A percentile compares a stretch with the other conserved stretches of the same genome.
Evolutionary conservation across 2,329 filamentous ascomycete genomes (phyloP).

Genomic region (Monosporascus sp.): DNA sequence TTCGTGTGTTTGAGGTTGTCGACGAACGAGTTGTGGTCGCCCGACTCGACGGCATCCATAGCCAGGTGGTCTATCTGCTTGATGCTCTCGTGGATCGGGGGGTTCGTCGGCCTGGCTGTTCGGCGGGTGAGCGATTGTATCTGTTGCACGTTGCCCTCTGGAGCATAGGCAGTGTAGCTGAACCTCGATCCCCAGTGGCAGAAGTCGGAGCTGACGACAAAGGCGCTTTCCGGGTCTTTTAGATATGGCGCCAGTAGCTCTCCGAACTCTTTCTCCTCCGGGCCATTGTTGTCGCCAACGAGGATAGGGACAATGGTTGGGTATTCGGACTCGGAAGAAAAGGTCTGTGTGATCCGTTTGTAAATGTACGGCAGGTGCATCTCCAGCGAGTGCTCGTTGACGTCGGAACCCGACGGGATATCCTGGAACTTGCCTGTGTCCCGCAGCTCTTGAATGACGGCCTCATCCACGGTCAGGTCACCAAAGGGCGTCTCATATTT

Average conservation of each 20-base stretch:
- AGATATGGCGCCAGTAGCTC: conserved; percentile 72
- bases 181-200: conserved; percentile 92
- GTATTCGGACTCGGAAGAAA: conserved; percentile 47
- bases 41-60: conserved; percentile 79
- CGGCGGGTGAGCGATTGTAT: conserved; percentile 32
- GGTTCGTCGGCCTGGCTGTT: conserved; percentile 32
- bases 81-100: conserved; percentile 78
- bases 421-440: conserved; percentile 50
- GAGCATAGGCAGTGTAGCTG: conserved; percentile 71
- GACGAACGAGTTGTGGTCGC: conserved; percentile 65
- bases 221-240: conserved; percentile 67
- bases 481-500: conserved; percentile 72
- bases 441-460: conserved; percentile 45
- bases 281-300: conserved; percentile 65
- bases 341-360: conserved; percentile 58
- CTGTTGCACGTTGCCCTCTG: conserved; percentile 31
- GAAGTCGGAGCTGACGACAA: conserved; percentile 91
- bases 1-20: conserved; percentile 63
- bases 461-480: conserved; percentile 58
- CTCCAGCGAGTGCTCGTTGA: conserved; percentile 87
- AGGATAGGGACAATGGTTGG: conserved; percentile 81
- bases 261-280: conserved; percentile 65
- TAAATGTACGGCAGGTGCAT: conserved; percentile 96
- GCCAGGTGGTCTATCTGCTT: conserved; percentile 70
- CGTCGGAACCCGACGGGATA: conserved; percentile 64